Evolutionary conservation across 2,329 filamentous ascomycete species (phyloP), one percentile per base, ranked within the genome.

Genomic region (Aspergillus ustus): DNA sequence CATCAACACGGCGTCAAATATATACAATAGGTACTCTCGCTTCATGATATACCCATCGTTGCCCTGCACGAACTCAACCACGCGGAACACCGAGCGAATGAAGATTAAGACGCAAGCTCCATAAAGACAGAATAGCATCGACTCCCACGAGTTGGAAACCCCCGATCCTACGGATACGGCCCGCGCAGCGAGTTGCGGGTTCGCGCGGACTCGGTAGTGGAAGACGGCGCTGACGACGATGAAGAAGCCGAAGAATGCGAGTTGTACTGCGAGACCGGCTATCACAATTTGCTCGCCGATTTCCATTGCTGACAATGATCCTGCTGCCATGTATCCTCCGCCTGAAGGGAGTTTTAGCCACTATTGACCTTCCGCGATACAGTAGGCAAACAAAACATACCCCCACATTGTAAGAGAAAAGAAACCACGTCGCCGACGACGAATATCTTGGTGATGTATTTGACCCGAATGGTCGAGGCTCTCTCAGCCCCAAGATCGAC

Each of bases 371-470:
- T 34, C 1, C 29, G 7, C 29, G 29, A 2, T 9, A 9, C 29
- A 34, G 29, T 9, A 34, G 29, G 11, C n/a, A n/a, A n/a, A n/a
- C n/a, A 9, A 34, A 11, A 22, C 60, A 57, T 66, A 70, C 72
- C 72, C 46, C 58, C 68, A 28, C 66, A 70, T 31, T 75, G 72
- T 2, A 74, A 43, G 1, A 74, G 19, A 37, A 74, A 74, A 0
- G 71, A 71, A 7, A 74, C 58, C 7, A 74, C 59, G 53, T 75
- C 73, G 0, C 72, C 72, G 2, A 61, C 57, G 20, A 75, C 72
- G 44, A 75, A 75, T 7, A 72, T 68, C 51, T 73, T 74, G 4
- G 72, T 74, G 28, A 75, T 50, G 37, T 63, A 73, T 22, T 59
- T 59, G 15, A 66, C 61, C 0, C 61, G 67, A 17, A 75, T 59